These are phyloP conservation scores for Cordyceps cateniannulata DNA, from an alignment of 2,329 filamentous ascomycete genomes.

Conservation along the genomic window DNA sequence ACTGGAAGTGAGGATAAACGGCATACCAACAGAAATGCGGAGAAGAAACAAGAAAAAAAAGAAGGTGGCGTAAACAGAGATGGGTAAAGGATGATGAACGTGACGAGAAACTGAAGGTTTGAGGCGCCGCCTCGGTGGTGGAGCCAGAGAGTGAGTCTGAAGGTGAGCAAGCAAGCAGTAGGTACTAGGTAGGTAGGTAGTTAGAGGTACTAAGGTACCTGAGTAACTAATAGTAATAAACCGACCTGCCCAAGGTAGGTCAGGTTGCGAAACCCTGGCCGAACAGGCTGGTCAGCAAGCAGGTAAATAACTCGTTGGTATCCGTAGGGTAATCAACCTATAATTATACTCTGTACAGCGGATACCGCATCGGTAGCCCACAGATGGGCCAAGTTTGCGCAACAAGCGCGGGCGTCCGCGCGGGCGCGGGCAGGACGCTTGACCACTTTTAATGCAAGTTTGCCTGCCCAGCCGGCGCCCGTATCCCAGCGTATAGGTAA, in stretches of 20 bases:
- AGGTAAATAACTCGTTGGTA: too few species aligned
- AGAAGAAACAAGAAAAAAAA: not conserved
- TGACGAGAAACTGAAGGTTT: constrained; percentile 6
- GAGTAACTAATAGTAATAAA: too few species aligned
- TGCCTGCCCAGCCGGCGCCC: not conserved
- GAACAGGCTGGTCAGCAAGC: too few species aligned
- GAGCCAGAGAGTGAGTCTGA: not conserved
- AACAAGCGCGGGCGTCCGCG: constrained; percentile 5
- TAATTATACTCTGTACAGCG: too few species aligned
- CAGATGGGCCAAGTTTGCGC: constrained; percentile 7
- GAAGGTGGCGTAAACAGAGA: not conserved
- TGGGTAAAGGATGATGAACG: not conserved
- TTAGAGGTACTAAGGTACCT: too few species aligned
- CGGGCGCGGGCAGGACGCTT: not conserved
- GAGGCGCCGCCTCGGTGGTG: not conserved
- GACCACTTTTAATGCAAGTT: not conserved
- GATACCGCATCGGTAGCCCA: too few species aligned
- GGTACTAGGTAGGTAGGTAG: too few species aligned
- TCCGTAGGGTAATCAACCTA: not conserved
- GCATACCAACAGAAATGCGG: not conserved
- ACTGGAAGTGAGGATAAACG: not conserved
- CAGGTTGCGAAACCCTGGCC: too few species aligned
- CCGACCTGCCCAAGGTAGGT: too few species aligned
- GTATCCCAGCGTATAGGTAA: not conserved
- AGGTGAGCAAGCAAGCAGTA: too few species aligned